A percentile compares a stretch with the other conserved stretches of the same genome.
phyloP scores from a whole-genome alignment of 2,329 filamentous ascomycete genomes.

The Geosmithia morbida region DNA sequence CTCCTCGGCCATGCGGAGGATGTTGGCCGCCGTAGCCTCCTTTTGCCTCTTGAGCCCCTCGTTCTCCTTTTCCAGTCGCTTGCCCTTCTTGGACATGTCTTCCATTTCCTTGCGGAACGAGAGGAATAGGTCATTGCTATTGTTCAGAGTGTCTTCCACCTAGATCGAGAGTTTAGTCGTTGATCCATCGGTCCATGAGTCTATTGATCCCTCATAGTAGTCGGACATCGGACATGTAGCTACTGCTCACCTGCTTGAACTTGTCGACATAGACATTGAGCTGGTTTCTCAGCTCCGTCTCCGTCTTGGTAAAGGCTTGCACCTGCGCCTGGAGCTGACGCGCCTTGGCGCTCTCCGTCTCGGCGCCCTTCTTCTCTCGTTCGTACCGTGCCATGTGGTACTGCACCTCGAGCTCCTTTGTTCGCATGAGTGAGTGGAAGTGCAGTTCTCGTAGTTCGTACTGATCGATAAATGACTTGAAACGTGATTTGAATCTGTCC shows the following conservation, averaged over 20 bases:
- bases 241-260: conserved; percentile 76
- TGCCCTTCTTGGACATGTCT: conserved; percentile 99
- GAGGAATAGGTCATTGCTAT: conserved; percentile 92
- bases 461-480: conserved; percentile 92
- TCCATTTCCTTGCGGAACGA: conserved; percentile 99
- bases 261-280: conserved; percentile 98
- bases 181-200: neutral
- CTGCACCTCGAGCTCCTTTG: conserved; percentile 91
- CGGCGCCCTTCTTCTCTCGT: conserved; percentile 76
- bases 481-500: conserved; percentile 62
- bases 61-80: conserved; percentile 93
- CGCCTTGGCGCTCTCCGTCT: conserved; percentile 65
- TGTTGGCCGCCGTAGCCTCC: conserved; percentile 85
- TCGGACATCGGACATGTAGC: neutral
- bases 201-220: neutral
- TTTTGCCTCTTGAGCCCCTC: conserved; percentile 83
- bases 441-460: conserved; percentile 92
- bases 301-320: conserved; percentile 89
- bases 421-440: conserved; percentile 81
- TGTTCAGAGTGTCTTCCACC: conserved; percentile 98
- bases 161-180: conserved; percentile 19
- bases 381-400: conserved; percentile 81
- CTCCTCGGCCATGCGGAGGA: conserved; percentile 94
- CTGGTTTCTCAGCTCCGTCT: conserved; percentile 84
- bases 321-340: conserved; percentile 83